Base-by-base conservation (phyloP, 345 rosid species). In the Melaleuca quinquenervia region DNA sequence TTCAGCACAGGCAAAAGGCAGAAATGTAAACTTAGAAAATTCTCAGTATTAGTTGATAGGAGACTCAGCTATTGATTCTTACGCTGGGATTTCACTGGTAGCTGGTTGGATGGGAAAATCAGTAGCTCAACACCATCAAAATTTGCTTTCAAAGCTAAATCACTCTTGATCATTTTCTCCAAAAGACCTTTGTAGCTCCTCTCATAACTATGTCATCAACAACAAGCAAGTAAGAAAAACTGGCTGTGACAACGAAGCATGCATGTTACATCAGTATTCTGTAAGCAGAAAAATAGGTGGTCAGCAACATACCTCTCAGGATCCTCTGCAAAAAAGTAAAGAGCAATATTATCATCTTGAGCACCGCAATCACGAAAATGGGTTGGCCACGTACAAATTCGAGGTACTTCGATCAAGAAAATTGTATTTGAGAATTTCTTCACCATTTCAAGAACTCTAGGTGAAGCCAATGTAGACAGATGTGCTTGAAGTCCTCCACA, bases 311-410 rank as follows among this genome's bases (percentile, higher is more conserved):
- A 96, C 99, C 99, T 94, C 87, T 94, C 97, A 74, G 88, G 85
- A 90, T 96, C 96, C 92, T 94, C 93, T 45, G 99, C 99, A 91
- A 98, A 98, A 88, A 98, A 94, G 94, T 94, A 98, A 29, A 98
- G 92, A 88, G 99, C 99, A 89, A 98, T 93, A 87, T 98, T 95
- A 86, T 93, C 94, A 88, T 96, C 99, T 86, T 91, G 92, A 49
- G 94, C 92, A 88, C 98, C 96, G 88, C 49, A 84, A 50, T 89
- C 92, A 87, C 90, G 91, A 92, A 98, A 98, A 91, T 94, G 98
- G 52, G 88, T 82, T 12, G 99, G 99, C 99, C 99, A 98, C 41
- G 95, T 85, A 89, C 95, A 92, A 86, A 87, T 84, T 83, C 98
- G 93, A 83, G 99, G 94, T 80, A 95, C 98, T 90, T 98, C 99